Evolutionary conservation across 176 grass and related monocot species (phyloP), one percentile per base, ranked within the genome.

Genomic region (Poa pratensis): DNA sequence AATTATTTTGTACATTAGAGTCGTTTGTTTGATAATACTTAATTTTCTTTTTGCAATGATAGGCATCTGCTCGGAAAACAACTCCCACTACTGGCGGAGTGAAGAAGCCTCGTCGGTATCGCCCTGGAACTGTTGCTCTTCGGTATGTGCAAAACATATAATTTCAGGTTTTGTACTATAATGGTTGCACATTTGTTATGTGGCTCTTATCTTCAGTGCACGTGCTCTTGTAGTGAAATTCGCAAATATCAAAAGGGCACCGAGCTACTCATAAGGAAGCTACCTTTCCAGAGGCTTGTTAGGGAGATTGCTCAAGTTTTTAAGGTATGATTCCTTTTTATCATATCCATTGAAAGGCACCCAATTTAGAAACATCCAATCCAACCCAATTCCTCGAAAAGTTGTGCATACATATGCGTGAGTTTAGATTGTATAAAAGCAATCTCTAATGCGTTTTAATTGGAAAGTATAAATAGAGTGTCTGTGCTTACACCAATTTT

Each of bases 251-350:
- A 73, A 1, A 73, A 72, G 69, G 69, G 69, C 1, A 17, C 22
- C n/a, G 42, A 73, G 42, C 6, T 73, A 2, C 22, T 73, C n/a
- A 73, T 73, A 49, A 73, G 42, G 43, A 73, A 73, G 45, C 42
- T 73, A 49, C 69, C 69, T 27, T 73, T 49, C 16, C 14, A 87
- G n/a, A 87, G 85, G 69, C 69, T 87, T 19, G 69, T 87, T 6
- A 75, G 85, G 48, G 85, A 87, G 62, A 76, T 76, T 76, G 85
- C 85, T 5, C 79, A 87, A 49, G 57, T 75, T 28, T 81, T 57
- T 46, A 81, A 87, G 78, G 85, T 87, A 54, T 8, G 12, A 16
- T 64, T 30, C 5, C 1, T 27, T 5, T 27, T 1, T 24, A 63
- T 63, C 60, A 63, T 63, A 28, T 27, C 1, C 5, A 15, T 16